A percentile compares a stretch with the other conserved stretches of the same genome.
phyloP scores from a whole-genome alignment of 306 rosid species.

The Cucurbita argyrosperma region DNA sequence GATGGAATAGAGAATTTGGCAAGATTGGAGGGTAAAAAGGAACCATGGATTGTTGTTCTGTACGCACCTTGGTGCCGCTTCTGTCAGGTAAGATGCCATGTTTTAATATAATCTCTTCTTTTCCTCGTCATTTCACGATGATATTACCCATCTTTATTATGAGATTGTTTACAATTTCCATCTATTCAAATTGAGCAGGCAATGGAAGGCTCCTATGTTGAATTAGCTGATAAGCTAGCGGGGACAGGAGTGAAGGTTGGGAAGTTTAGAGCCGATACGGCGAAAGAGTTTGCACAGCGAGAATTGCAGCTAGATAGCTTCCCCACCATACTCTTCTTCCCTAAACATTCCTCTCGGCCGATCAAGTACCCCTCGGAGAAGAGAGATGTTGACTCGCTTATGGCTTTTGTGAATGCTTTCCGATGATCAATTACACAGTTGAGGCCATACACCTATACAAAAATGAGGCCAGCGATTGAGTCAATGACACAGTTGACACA shows the following conservation, averaged over 20 bases:
- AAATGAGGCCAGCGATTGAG: background rate
- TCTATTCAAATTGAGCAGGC: slow-evolving; percentile 23
- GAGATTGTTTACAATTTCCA: background rate
- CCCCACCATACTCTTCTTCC: slow-evolving; percentile 83
- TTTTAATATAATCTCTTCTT: background rate
- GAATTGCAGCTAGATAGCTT: slow-evolving; percentile 64
- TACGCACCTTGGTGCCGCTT: slow-evolving; percentile 95
- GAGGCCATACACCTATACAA: background rate
- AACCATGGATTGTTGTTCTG: slow-evolving; percentile 70
- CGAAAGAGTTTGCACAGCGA: slow-evolving; percentile 61
- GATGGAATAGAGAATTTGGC: slow-evolving; percentile 67
- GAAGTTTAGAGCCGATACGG: slow-evolving; percentile 73
- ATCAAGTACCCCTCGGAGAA: slow-evolving; percentile 71
- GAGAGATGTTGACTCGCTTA: slow-evolving; percentile 66
- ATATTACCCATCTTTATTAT: background rate
- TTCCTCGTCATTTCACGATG: background rate
- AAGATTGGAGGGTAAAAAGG: slow-evolving; percentile 42
- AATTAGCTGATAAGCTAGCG: slow-evolving; percentile 57
- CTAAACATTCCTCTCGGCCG: slow-evolving; percentile 54
- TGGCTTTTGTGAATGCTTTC: slow-evolving; percentile 62
- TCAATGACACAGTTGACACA: slow-evolving; percentile 10
- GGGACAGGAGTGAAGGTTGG: slow-evolving; percentile 66
- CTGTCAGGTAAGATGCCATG: slow-evolving; percentile 40
- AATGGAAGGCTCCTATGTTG: slow-evolving; percentile 66
- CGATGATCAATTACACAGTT: slow-evolving; percentile 18